Base-by-base conservation (phyloP, 192 early-diverging fungal species). In the Coemansia umbellata region DNA sequence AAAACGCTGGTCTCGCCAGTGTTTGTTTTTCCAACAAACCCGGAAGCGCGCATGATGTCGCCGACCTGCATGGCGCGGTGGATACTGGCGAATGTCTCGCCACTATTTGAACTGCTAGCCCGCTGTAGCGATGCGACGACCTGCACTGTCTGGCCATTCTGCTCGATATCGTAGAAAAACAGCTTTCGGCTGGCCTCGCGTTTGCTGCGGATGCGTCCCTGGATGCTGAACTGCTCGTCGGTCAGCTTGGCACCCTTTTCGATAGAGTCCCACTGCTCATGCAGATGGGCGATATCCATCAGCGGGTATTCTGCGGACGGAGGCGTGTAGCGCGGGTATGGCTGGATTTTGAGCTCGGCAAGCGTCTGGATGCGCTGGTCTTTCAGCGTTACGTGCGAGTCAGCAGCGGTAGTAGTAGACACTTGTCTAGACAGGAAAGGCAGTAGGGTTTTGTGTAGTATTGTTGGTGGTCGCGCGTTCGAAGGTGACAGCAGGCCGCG, bases 141-240 rank as follows among this genome's bases (percentile, higher is more conserved):
- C 39, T 93, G 91, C 17, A 90, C 55, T 5, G 55, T 33, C 17
- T 79, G 54, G 4, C 80, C 78, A 53, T 85, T 79, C 19, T 85
- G 80, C 23, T 74, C 61, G 22, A 93, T 23, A 63, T 88, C 88
- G 37, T 83, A 78, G 70, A 91, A 93, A 6, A 87, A 66, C 32
- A 91, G 79, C 37, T 84, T 87, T 53, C 80, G 68, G 50, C 86
- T 84, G 9, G 89, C 85, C 26, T 86, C 86, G 13, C 91, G 76
- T 52, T 82, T 82, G 6, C 79, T 82, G 13, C 60, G 50, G 18
- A 93, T 69, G n/a, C 89, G 80, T 8, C 87, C 89, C 67, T 73
- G 61, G n/a, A 78, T 36, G 10, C 54, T 63, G 48, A 78, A 23
- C 26, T 53, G 53, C 14, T 55, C 58, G 50, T 66, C 50, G 31